Percentiles rank a stretch among this genome's conserved stretches.
Conservation (phyloP, 441 rosid species). For the Jatropha multifida region DNA sequence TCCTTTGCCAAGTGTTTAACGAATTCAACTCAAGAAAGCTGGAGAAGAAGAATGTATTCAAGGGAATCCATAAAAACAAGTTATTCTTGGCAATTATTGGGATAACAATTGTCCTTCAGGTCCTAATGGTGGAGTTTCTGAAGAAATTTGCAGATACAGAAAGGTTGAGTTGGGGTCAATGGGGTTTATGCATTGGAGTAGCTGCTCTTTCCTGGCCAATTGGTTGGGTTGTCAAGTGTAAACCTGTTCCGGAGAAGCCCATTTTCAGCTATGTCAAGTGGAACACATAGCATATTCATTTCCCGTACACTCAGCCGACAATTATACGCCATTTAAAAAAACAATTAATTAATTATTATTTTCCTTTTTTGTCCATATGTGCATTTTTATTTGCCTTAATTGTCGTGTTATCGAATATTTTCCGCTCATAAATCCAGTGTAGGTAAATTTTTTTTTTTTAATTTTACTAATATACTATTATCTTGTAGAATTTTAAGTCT, state of each 20-base stretch:
- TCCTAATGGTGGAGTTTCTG: constrained; percentile 55
- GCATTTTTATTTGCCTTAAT: too few relatives aligned
- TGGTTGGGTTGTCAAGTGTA: constrained; percentile 41
- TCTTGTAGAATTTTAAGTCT: too few relatives aligned
- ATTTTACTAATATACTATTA: too few relatives aligned
- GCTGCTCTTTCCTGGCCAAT: constrained; percentile 54
- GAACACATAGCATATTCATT: too few relatives aligned
- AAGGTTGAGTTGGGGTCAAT: constrained; percentile 42
- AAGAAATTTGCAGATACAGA: constrained; percentile 50
- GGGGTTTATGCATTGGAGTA: constrained; percentile 44
- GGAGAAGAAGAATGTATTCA: constrained; percentile 55
- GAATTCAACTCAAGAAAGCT: constrained; percentile 60
- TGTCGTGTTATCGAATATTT: too few relatives aligned
- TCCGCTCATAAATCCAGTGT: too few relatives aligned
- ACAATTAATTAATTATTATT: too few relatives aligned
- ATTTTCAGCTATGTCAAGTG: too few relatives aligned
- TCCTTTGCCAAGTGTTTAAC: constrained; percentile 63
- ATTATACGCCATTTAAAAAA: too few relatives aligned
- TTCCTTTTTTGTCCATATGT: too few relatives aligned
- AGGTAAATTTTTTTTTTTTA: too few relatives aligned
- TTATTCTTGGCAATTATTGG: constrained; percentile 48
- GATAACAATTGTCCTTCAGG: constrained; percentile 49
- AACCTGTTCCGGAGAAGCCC: background rate
- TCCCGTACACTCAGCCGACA: too few relatives aligned
- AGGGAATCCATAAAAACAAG: constrained; percentile 44